Evolutionary conservation across 176 grass and related monocot species (phyloP).

Genomic region (Poa annua): DNA sequence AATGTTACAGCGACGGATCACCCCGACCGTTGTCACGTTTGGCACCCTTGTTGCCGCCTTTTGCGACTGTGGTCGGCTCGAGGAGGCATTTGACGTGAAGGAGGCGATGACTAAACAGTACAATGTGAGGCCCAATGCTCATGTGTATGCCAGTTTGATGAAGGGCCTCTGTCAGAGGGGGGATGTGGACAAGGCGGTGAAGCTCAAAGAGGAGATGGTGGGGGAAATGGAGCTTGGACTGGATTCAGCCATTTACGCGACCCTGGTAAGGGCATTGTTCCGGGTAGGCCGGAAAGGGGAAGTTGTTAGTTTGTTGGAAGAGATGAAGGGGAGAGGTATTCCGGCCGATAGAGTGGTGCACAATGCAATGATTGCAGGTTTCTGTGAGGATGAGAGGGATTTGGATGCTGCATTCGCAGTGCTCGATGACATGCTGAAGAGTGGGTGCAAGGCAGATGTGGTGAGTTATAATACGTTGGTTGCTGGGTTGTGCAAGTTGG

Average conservation of each 20-base stretch:
- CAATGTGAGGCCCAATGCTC: conserved; percentile 41
- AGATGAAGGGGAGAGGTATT: conserved; percentile 62
- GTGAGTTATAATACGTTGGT: conserved; percentile 69
- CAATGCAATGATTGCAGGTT: conserved; percentile 68
- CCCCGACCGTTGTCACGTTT: conserved; percentile 56
- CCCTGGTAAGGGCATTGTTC: conserved; percentile 56
- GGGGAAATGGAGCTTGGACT: conserved; percentile 14
- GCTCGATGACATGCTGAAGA: conserved; percentile 64
- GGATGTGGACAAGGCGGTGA: conserved; percentile 47
- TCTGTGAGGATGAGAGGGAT: conserved; percentile 61
- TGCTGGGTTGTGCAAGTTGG: conserved; percentile 52
- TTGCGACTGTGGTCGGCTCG: conserved; percentile 40
- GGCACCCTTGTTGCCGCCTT: conserved; percentile 54
- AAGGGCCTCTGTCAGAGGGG: conserved; percentile 58
- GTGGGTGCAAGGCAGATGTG: conserved; percentile 47
- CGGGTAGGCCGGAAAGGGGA: conserved; percentile 48
- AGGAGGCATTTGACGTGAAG: conserved; percentile 56
- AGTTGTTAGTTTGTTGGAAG: conserved; percentile 60
- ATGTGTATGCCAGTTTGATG: conserved; percentile 60
- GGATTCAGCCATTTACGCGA: conserved; percentile 40
- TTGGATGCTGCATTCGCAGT: conserved; percentile 50
- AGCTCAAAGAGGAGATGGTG: conserved; percentile 67
- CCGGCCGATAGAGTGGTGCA: conserved; percentile 47
- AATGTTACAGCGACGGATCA: conserved; percentile 51
- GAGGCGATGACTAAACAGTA: conserved; percentile 49